phyloP scores from a whole-genome alignment of 768 basidiomycete genomes.

The Zangia roseola region DNA sequence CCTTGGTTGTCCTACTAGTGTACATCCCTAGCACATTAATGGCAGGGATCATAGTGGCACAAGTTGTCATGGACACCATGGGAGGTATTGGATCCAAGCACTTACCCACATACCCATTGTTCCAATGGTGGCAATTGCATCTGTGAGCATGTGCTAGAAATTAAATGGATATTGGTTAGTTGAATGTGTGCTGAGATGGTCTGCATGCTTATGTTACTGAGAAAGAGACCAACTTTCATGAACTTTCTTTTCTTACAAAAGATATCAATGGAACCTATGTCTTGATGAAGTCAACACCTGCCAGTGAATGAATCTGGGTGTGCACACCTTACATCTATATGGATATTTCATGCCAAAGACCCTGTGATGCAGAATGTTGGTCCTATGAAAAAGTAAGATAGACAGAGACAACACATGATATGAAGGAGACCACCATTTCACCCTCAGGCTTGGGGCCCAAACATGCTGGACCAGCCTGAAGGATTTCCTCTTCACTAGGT shows the following conservation, averaged over 20 bases:
- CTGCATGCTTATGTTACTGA: conserved; percentile 36
- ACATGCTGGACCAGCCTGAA: no score
- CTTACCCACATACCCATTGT: conserved; percentile 98
- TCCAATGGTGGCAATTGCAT: conserved; percentile 95
- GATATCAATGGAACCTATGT: conserved; percentile 47
- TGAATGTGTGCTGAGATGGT: not conserved
- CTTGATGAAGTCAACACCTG: conserved; percentile 98
- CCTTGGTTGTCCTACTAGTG: no score
- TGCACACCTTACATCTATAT: conserved; percentile 96
- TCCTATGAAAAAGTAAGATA: not conserved
- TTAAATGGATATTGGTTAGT: conserved; percentile 30
- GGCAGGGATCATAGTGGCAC: no score
- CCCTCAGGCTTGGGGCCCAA: no score
- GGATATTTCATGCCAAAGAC: conserved; percentile 96
- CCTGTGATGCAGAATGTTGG: conserved; percentile 23
- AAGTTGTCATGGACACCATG: not conserved
- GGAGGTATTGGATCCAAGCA: conserved; percentile 13
- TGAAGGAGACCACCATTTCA: conserved; percentile 99
- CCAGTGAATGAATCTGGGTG: conserved; percentile 95
- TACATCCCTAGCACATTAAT: no score
- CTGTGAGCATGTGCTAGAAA: conserved; percentile 82
- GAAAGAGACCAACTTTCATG: conserved; percentile 4
- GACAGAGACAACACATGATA: conserved; percentile 60
- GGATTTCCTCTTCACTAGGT: no score
- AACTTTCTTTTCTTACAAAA: no score